Evolutionary conservation across 2,329 filamentous ascomycete genomes (phyloP).

Genomic region (Fusarium brachygibbosum): DNA sequence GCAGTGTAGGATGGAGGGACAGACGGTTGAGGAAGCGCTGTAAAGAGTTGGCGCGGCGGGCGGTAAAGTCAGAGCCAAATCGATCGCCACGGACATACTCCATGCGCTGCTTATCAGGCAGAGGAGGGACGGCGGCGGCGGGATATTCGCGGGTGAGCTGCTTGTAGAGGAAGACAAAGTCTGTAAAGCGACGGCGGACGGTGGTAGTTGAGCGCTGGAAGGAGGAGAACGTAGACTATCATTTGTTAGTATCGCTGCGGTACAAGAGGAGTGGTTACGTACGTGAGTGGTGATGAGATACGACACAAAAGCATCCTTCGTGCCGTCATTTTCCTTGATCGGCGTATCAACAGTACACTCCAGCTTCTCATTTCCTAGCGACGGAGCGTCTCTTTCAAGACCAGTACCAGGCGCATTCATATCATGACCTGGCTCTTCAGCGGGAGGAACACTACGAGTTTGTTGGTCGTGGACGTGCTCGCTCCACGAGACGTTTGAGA

Average conservation of each 20-base stretch:
- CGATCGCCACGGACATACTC: constrained; percentile 97
- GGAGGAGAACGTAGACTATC: constrained; percentile 90
- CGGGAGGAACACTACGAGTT: constrained; percentile 32
- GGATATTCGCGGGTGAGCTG: constrained; percentile 88
- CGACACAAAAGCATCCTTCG: constrained; percentile 96
- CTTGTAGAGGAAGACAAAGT: constrained; percentile 97
- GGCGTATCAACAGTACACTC: constrained; percentile 87
- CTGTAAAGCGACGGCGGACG: constrained; percentile 93
- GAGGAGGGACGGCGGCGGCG: constrained; percentile 90
- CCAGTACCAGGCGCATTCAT: constrained; percentile 62
- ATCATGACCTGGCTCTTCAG: constrained; percentile 51
- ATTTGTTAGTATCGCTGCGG: constrained; percentile 12
- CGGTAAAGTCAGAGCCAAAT: constrained; percentile 93
- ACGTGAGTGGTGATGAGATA: constrained; percentile 94
- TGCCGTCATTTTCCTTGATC: constrained; percentile 95
- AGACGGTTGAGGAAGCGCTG: constrained; percentile 91
- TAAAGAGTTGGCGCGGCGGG: constrained; percentile 87
- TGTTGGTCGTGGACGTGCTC: constrained; percentile 64
- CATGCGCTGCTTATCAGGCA: constrained; percentile 99
- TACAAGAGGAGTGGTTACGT: constrained; percentile 43
- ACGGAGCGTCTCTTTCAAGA: constrained; percentile 70
- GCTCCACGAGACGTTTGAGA: constrained; percentile 86
- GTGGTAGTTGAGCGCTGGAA: constrained; percentile 86
- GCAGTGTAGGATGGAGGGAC: constrained; percentile 88
- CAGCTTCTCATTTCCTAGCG: constrained; percentile 78